A percentile compares a stretch with the other conserved stretches of the same genome.
These are phyloP conservation scores for Strobilomyces dryophilus DNA, from an alignment of 768 basidiomycete genomes.

Conservation along the genomic window DNA sequence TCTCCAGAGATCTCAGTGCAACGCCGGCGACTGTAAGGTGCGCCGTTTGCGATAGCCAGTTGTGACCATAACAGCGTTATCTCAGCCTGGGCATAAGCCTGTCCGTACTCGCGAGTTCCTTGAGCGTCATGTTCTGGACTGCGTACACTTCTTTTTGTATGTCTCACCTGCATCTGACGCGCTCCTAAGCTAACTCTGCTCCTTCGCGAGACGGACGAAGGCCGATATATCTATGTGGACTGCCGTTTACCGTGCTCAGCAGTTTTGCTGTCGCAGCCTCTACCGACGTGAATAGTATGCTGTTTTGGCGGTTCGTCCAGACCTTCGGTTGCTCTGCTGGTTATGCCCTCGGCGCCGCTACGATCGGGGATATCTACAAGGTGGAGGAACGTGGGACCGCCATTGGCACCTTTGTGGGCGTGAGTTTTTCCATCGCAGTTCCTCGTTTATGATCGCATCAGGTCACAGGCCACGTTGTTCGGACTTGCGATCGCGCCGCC, in stretches of 20 bases:
- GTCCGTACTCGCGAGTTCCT: slow-evolving; percentile 41
- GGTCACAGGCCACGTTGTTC: slow-evolving; percentile 42
- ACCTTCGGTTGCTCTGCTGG: slow-evolving; percentile 59
- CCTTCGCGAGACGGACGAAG: slow-evolving; percentile 55
- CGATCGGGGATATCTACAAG: slow-evolving; percentile 64
- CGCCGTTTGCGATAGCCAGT: background rate
- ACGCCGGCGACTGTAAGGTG: slow-evolving; percentile 58
- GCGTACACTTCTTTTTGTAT: slow-evolving; percentile 49
- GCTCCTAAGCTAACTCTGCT: background rate
- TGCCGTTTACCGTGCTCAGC: slow-evolving; percentile 56
- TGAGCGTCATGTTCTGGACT: slow-evolving; percentile 50
- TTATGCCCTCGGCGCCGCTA: slow-evolving; percentile 50
- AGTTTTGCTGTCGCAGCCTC: slow-evolving; percentile 58
- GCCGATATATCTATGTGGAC: slow-evolving; percentile 51
- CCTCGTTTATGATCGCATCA: background rate
- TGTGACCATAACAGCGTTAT: background rate
- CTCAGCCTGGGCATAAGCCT: slow-evolving; percentile 48
- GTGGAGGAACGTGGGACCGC: slow-evolving; percentile 58
- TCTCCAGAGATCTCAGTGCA: slow-evolving; percentile 60
- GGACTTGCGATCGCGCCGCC: slow-evolving; percentile 62
- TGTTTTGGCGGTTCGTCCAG: slow-evolving; percentile 63
- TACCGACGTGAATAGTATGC: slow-evolving; percentile 37
- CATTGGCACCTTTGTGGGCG: slow-evolving; percentile 56
- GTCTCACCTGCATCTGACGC: slow-evolving; percentile 6
- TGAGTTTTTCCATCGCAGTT: slow-evolving; percentile 19